Conservation (phyloP, 192 early-diverging fungal genomes). For the Coemansia guatemalensis region DNA sequence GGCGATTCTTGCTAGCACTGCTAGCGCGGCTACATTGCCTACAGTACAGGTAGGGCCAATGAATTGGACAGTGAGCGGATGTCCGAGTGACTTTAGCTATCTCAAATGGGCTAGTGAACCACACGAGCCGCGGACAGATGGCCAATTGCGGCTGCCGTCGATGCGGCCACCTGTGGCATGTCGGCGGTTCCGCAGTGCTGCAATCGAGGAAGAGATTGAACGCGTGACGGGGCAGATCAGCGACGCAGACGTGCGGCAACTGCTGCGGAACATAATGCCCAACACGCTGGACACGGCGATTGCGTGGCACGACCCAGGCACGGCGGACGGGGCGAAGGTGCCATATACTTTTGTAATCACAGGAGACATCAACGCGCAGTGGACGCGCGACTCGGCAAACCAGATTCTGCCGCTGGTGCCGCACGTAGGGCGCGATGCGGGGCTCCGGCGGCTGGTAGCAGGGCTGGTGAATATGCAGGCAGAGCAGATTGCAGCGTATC, state of each 20-base stretch:
- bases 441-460: constrained; percentile 40
- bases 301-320: constrained; percentile 40
- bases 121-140: no score
- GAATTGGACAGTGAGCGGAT: no score
- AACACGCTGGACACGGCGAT: constrained; percentile 70
- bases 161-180: no score
- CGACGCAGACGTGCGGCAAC: constrained; percentile 48
- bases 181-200: constrained; percentile 13
- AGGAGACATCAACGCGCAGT: constrained; percentile 70
- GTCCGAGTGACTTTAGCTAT: no score
- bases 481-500: constrained; percentile 33
- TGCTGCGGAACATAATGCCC: constrained; percentile 61
- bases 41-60: no score
- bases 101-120: no score
- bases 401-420: constrained; percentile 58
- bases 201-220: constrained; percentile 43
- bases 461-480: constrained; percentile 59
- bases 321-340: background rate
- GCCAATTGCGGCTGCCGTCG: no score
- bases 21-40: no score
- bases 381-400: constrained; percentile 68
- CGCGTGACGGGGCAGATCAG: constrained; percentile 29
- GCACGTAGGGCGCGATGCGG: constrained; percentile 30
- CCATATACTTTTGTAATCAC: constrained; percentile 66
- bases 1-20: no score